These are phyloP conservation scores for Zostera marina DNA, from an alignment of 116 monocot species.

Conservation along the genomic window DNA sequence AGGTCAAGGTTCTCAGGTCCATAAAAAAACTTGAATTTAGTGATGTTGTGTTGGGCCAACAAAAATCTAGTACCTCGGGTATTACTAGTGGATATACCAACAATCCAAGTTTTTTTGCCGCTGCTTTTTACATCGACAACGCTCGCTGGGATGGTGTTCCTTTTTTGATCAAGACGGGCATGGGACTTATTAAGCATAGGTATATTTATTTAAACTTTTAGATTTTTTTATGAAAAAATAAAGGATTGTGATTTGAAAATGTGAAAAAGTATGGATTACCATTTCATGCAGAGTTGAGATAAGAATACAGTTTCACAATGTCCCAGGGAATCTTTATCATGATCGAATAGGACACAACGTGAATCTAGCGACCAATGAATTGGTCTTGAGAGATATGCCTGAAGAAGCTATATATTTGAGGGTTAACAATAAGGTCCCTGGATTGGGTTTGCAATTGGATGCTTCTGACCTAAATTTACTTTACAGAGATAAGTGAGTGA, in stretches of 20 bases:
- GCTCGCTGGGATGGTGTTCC: conserved; percentile 93
- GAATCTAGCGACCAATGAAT: conserved; percentile 65
- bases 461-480: conserved; percentile 83
- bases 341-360: conserved; percentile 61
- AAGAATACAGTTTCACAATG: conserved; percentile 75
- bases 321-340: conserved; percentile 70
- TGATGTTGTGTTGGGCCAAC: conserved; percentile 72
- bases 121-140: conserved; percentile 75
- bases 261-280: background rate
- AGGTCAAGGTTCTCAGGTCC: conserved; percentile 90
- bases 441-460: conserved; percentile 66
- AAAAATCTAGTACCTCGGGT: conserved; percentile 28
- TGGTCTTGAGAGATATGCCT: conserved; percentile 56
- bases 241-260: background rate
- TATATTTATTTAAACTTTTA: background rate
- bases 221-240: background rate
- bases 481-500: conserved; percentile 56
- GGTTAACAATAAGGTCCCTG: conserved; percentile 84
- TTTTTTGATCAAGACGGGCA: conserved; percentile 71
- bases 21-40: conserved; percentile 52
- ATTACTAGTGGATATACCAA: conserved; percentile 20
- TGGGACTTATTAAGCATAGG: conserved; percentile 82
- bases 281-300: conserved; percentile 62
- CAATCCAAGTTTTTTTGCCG: conserved; percentile 72
- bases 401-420: conserved; percentile 68